These are phyloP conservation scores for Quillaja saponaria DNA, from an alignment of 306 rosid genomes.

Conservation along the genomic window DNA sequence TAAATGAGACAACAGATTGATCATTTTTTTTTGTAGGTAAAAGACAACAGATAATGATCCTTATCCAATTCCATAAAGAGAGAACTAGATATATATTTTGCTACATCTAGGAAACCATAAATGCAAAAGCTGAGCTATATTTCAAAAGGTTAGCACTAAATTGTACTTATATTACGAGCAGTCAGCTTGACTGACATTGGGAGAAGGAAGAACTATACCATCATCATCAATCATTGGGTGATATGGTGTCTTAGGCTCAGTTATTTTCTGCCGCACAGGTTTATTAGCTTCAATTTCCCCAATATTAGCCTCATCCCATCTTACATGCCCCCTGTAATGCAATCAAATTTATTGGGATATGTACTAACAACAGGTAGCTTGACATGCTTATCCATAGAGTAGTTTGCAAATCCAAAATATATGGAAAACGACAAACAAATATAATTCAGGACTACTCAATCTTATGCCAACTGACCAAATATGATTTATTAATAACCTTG, in stretches of 20 bases:
- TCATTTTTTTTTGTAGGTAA: too few species aligned
- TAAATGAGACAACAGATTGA: too few species aligned
- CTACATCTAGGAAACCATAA: slow-evolving; percentile 20
- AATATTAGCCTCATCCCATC: slow-evolving; percentile 89
- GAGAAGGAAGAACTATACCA: slow-evolving; percentile 37
- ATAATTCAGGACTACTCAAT: background rate
- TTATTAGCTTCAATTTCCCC: slow-evolving; percentile 93
- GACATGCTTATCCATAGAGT: slow-evolving; percentile 1
- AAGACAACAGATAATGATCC: slow-evolving; percentile 12
- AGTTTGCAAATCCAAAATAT: background rate
- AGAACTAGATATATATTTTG: background rate
- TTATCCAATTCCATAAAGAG: slow-evolving; percentile 21
- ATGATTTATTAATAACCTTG: too few species aligned
- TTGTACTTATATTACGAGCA: slow-evolving; percentile 19
- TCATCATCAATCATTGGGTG: slow-evolving; percentile 93
- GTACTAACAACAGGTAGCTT: slow-evolving; percentile 10
- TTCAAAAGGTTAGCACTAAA: background rate
- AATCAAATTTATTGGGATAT: background rate
- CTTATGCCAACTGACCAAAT: background rate
- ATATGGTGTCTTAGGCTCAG: slow-evolving; percentile 98
- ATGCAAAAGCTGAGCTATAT: slow-evolving; percentile 2
- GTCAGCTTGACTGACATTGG: slow-evolving; percentile 21
- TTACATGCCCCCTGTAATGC: slow-evolving; percentile 62
- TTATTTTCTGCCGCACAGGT: slow-evolving; percentile 98
- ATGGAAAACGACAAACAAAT: background rate